A percentile compares a stretch with the other conserved stretches of the same genome.
Evolutionary conservation across 164 flowering plant genomes (phyloP).

Genomic region (Stephania cephalantha): DNA sequence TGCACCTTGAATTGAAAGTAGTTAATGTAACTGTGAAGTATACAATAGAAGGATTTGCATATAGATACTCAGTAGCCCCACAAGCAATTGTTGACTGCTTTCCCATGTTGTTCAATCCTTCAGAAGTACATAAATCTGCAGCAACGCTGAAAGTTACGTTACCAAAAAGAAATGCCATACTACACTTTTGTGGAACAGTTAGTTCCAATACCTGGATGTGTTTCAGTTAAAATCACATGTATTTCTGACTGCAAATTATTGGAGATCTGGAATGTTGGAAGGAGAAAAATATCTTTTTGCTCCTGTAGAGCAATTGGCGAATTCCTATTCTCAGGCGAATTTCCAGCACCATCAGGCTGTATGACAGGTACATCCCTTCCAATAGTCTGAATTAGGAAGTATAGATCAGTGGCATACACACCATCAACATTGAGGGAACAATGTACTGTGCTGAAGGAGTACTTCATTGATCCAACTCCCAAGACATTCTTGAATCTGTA

Average conservation of each 20-base stretch:
- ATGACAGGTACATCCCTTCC: constrained; percentile 64
- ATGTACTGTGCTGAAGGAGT: constrained; percentile 55
- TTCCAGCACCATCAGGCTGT: constrained; percentile 38
- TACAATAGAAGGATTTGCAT: constrained; percentile 69
- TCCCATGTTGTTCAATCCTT: constrained; percentile 33
- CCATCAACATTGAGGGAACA: constrained; percentile 46
- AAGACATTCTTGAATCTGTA: constrained; percentile 68
- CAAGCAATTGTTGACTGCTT: constrained; percentile 55
- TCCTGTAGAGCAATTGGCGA: constrained; percentile 60
- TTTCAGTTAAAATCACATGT: constrained; percentile 59
- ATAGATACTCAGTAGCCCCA: constrained; percentile 64
- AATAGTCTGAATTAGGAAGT: constrained; percentile 74
- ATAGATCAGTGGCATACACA: constrained; percentile 28
- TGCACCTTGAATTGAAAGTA: constrained; percentile 49
- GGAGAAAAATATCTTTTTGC: constrained; percentile 82
- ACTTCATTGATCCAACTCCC: constrained; percentile 40
- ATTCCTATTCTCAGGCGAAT: constrained; percentile 26
- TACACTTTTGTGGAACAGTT: constrained; percentile 1
- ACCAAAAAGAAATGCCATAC: constrained; percentile 1
- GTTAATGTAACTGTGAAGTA: constrained; percentile 60
- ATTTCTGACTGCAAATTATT: constrained; percentile 67
- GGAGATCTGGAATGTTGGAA: constrained; percentile 73
- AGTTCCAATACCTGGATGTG: constrained; percentile 38
- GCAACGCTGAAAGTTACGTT: neutral
- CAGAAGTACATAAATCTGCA: constrained; percentile 40